Percentiles rank a stretch among this genome's conserved stretches.
These are phyloP conservation scores for Candida labiduridarum DNA, from an alignment of 1,139 yeast species.

Conservation along the genomic window DNA sequence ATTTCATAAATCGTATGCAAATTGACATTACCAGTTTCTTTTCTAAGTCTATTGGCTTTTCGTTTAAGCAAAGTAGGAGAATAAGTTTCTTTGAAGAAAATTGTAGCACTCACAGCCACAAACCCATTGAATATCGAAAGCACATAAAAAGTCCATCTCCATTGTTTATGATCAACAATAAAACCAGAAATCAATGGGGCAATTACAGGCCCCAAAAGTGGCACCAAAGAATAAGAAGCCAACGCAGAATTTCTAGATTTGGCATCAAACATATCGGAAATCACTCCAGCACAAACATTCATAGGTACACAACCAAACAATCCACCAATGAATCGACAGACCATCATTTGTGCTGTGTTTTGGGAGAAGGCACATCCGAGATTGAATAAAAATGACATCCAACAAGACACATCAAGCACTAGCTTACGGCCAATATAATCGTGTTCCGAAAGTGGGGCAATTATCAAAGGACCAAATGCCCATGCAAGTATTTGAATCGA, in stretches of 20 bases:
- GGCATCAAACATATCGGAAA: constrained; percentile 41
- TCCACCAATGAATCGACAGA: constrained; percentile 45
- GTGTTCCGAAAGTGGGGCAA: constrained; percentile 49
- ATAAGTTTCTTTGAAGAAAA: constrained; percentile 44
- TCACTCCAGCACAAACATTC: constrained; percentile 49
- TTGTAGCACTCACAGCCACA: constrained; percentile 37
- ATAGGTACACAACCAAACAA: constrained; percentile 44
- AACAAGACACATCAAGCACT: constrained; percentile 40
- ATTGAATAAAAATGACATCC: constrained; percentile 40
- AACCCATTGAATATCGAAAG: constrained; percentile 44
- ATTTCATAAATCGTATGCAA: constrained; percentile 49
- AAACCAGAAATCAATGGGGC: constrained; percentile 64
- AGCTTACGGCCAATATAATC: constrained; percentile 44
- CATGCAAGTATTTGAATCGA: constrained; percentile 50
- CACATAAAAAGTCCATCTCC: constrained; percentile 51
- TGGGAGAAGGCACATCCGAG: constrained; percentile 44
- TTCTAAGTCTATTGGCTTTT: constrained; percentile 35
- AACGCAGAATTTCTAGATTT: constrained; percentile 40
- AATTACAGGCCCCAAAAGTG: constrained; percentile 60
- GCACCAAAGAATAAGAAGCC: constrained; percentile 48
- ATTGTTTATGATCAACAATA: constrained; percentile 45
- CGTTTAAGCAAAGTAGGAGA: constrained; percentile 38
- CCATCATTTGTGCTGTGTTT: constrained; percentile 42
- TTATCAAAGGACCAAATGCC: constrained; percentile 49
- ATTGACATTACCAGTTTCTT: constrained; percentile 38